These are phyloP conservation scores for Breynia disticha DNA, from an alignment of 441 rosid species.

Conservation along the genomic window DNA sequence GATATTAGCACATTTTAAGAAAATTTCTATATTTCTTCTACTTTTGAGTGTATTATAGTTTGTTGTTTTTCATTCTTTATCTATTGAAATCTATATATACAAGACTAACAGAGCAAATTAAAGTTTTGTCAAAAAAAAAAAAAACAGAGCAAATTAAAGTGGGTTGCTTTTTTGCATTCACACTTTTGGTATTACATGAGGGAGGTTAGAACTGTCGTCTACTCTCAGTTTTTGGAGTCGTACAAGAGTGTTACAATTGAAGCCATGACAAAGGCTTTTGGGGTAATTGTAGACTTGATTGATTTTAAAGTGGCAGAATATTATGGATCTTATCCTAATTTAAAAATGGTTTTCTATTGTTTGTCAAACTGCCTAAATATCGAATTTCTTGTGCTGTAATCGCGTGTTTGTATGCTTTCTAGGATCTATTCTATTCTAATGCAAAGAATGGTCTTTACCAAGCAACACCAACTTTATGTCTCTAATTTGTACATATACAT, in stretches of 20 bases:
- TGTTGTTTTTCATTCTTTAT: not conserved
- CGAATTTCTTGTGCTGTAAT: too few relatives aligned
- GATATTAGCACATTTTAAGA: too few relatives aligned
- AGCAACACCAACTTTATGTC: too few relatives aligned
- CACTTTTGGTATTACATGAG: slow-evolving; percentile 99
- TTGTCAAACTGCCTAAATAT: too few relatives aligned
- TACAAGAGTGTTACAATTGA: slow-evolving; percentile 93
- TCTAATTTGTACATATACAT: too few relatives aligned
- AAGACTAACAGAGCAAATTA: too few relatives aligned
- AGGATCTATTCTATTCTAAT: too few relatives aligned
- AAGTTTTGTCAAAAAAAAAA: too few relatives aligned
- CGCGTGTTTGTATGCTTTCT: too few relatives aligned
- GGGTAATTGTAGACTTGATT: slow-evolving; percentile 85
- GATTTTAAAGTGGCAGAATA: slow-evolving; percentile 56
- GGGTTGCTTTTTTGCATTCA: slow-evolving; percentile 85
- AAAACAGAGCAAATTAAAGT: slow-evolving; percentile 77
- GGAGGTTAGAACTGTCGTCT: slow-evolving; percentile 91
- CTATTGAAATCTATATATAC: slow-evolving; percentile 1
- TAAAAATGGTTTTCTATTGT: not conserved
- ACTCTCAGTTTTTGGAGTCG: slow-evolving; percentile 91
- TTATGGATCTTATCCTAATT: not conserved
- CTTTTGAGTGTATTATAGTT: not conserved
- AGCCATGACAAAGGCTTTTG: slow-evolving; percentile 98
- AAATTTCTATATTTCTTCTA: too few relatives aligned
- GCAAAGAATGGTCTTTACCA: slow-evolving; percentile 97